phyloP scores from a whole-genome alignment of 768 basidiomycete genomes.

The Boletus patriciae region DNA sequence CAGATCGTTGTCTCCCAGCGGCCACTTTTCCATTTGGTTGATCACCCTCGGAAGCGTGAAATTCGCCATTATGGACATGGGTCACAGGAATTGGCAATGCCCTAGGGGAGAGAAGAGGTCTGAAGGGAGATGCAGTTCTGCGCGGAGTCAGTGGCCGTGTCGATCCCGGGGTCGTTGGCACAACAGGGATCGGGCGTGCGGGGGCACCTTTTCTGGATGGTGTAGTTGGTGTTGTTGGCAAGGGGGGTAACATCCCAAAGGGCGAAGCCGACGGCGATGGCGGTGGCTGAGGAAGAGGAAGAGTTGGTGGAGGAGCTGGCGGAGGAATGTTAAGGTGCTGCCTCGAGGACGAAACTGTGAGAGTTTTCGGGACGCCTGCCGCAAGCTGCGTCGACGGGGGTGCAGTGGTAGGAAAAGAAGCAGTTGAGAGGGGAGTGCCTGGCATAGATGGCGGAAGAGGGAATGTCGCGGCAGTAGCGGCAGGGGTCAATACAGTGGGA shows the following conservation, averaged over 20 bases:
- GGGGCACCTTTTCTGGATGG: conserved; percentile 15
- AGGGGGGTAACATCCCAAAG: not conserved
- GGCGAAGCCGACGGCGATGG: conserved; percentile 11
- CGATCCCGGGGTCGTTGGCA: conserved; percentile 7
- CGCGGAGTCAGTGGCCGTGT: conserved; percentile 18
- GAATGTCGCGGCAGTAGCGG: conserved; percentile 1
- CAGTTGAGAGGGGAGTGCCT: conserved; percentile 18
- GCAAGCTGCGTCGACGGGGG: not conserved
- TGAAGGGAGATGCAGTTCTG: conserved; percentile 22
- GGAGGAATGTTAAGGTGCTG: conserved; percentile 32
- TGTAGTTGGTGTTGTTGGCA: not conserved
- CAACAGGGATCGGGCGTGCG: conserved; percentile 16
- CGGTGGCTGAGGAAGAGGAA: conserved; percentile 32
- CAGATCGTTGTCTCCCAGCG: conserved; percentile 18
- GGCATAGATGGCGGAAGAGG: conserved; percentile 22
- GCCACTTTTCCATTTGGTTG: conserved; percentile 10
- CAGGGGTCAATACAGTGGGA: conserved; percentile 4
- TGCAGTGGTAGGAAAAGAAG: conserved; percentile 8
- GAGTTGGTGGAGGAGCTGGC: conserved; percentile 32
- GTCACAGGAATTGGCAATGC: not conserved
- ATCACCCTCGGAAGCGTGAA: conserved; percentile 1
- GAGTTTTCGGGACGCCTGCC: conserved; percentile 10
- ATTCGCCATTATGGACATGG: conserved; percentile 2
- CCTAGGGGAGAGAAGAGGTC: conserved; percentile 22
- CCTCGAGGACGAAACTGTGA: conserved; percentile 20